Base-by-base conservation (phyloP, 768 basidiomycete species). In the Mrakia hoshinonis region DNA sequence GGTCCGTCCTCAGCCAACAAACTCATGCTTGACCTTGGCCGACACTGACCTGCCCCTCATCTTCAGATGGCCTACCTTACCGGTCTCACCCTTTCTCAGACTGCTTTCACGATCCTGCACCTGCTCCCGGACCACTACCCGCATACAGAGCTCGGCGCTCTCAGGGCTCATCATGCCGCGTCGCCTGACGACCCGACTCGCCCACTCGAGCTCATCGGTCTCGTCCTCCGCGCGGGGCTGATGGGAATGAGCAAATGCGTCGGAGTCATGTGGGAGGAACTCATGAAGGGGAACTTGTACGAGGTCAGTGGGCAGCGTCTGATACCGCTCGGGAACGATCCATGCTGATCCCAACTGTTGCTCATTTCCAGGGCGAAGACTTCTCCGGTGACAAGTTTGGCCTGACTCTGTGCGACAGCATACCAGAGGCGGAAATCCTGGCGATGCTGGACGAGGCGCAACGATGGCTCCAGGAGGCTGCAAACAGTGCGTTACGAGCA, bases 321-420 rank as follows among this genome's bases (percentile, higher is more conserved):
- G 71, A 70, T 71, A 73, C 73, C 70, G 65, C 29, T 74, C 26
- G 60, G 58, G 58, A 54, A 43, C 67, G 39, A 66, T 60, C 54
- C 73, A 61, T 66, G 66, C 61, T 67, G 74, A 60, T 74, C 58
- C 74, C 73, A 77, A 70, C 48, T 38, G 9, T 5, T 51, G 6
- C 24, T 34, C 13, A 13, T 13, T 22, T 64, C 70, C 77, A 92
- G 91, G 82, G 85, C 73, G 91, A 92, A 82, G 91, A 92, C 75
- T 91, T 90, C 87, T 90, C 91, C 78, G 84, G 88, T 70, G 92
- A 96, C 74, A 93, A 92, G 80, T 89, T 87, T 75, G 91, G 91
- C 24, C 83, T 94, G 0, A 85, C 86, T 0, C 81, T 94, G 5
- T 82, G 87, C 12, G 89, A 93, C 79, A 82, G 83, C 9, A 78